These are phyloP conservation scores for Gonapodya prolifera DNA, from an alignment of 192 early-diverging fungal species.

Conservation along the genomic window DNA sequence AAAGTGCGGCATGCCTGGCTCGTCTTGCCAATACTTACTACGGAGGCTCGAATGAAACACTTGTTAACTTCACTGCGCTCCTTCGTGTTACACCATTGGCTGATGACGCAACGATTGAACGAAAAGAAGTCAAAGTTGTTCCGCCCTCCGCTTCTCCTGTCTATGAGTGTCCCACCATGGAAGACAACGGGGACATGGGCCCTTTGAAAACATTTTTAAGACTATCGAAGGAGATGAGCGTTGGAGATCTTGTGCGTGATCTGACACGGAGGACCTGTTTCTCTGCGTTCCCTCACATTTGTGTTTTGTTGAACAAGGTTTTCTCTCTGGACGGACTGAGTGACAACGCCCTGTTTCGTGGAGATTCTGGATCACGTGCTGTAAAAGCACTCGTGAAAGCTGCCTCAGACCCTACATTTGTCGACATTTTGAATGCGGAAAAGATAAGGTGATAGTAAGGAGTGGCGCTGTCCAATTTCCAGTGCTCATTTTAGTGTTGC, in stretches of 20 bases:
- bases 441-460: neutral
- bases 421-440: neutral
- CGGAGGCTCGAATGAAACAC: neutral
- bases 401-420: neutral
- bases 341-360: neutral
- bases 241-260: neutral
- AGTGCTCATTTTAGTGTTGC: neutral
- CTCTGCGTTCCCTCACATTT: too few species aligned
- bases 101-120: neutral
- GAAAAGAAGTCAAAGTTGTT: neutral
- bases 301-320: too few species aligned
- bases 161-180: neutral
- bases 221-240: neutral
- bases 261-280: too few species aligned
- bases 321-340: neutral
- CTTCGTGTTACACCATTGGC: neutral
- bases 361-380: neutral
- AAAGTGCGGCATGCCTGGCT: neutral
- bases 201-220: neutral
- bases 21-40: neutral
- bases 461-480: neutral
- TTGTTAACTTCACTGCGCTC: neutral
- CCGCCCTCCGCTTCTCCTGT: neutral
- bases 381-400: neutral
- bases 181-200: neutral